A percentile compares a stretch with the other conserved stretches of the same genome.
Evolutionary conservation across 2,329 filamentous ascomycete genomes (phyloP).

Genomic region (Neonectria faginata): DNA sequence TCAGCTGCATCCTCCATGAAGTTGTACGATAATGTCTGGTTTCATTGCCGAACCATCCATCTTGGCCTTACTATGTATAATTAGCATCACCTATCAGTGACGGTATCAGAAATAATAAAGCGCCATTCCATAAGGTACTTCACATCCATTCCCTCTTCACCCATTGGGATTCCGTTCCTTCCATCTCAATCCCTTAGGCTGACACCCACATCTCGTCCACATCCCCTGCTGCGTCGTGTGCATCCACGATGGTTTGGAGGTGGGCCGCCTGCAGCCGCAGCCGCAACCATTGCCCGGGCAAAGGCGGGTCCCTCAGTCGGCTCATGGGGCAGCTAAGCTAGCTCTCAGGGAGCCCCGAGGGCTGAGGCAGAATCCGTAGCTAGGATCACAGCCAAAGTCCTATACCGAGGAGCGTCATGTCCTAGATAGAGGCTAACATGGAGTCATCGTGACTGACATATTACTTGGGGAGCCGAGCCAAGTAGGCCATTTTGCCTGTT

Average conservation of each 20-base stretch:
- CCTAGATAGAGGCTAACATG: neutral
- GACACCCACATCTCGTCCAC: neutral
- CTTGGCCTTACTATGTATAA: neutral
- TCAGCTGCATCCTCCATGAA: neutral
- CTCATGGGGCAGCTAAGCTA: neutral
- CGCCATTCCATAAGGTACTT: neutral
- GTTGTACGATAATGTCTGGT: neutral
- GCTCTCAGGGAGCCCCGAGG: neutral
- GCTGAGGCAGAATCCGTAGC: neutral
- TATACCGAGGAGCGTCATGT: neutral
- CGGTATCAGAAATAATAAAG: neutral
- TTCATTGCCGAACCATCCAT: neutral
- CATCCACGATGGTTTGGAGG: neutral
- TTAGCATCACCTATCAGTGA: neutral
- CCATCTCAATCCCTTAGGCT: neutral
- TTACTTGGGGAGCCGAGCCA: neutral
- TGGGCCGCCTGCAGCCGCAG: constrained; percentile 4
- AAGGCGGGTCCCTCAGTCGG: constrained; percentile 1
- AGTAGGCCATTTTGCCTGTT: neutral
- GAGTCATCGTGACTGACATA: neutral
- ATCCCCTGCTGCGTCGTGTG: neutral
- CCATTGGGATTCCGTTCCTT: neutral
- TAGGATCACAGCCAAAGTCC: neutral
- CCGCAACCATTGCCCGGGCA: constrained; percentile 4
- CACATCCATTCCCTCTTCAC: neutral